Percentiles rank a stretch among this genome's conserved stretches.
Conservation (phyloP, 768 basidiomycete genomes). For the Phlebiopsis gigantea region DNA sequence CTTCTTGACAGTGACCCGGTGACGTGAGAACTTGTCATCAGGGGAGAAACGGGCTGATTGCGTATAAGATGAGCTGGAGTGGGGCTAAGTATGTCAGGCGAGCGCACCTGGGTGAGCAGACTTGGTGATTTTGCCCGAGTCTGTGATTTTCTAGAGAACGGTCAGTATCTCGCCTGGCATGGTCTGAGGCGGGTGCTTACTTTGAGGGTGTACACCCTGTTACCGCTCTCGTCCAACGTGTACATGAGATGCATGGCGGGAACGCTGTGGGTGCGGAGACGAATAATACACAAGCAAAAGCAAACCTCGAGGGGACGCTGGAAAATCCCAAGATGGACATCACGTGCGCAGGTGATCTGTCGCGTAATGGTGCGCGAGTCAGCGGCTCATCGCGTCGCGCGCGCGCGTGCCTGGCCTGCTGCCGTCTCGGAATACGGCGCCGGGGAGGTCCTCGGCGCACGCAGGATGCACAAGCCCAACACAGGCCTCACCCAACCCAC, state of each 20-base stretch:
- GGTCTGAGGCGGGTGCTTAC: constrained; percentile 35
- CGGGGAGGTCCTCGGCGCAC: background rate
- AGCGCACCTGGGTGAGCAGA: constrained; percentile 92
- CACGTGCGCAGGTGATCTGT: background rate
- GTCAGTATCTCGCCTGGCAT: background rate
- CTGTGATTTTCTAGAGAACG: constrained; percentile 72
- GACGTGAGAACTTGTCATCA: constrained; percentile 98
- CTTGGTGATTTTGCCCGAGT: constrained; percentile 79
- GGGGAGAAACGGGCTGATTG: constrained; percentile 92
- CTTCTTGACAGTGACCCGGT: constrained; percentile 96
- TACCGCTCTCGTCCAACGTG: constrained; percentile 68
- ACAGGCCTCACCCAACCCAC: background rate
- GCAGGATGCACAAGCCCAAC: background rate
- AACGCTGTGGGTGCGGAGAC: background rate
- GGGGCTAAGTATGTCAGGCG: background rate
- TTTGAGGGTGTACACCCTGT: constrained; percentile 89
- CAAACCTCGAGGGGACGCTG: background rate
- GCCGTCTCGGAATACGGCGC: background rate
- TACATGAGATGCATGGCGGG: constrained; percentile 95
- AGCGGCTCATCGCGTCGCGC: constrained; percentile 2
- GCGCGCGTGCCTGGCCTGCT: background rate
- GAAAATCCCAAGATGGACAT: background rate
- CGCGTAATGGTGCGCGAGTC: constrained; percentile 3
- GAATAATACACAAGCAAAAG: background rate
- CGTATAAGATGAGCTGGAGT: background rate